Evolutionary conservation across 2,329 filamentous ascomycete species (phyloP).

Genomic region (Colletotrichum tofieldiae): DNA sequence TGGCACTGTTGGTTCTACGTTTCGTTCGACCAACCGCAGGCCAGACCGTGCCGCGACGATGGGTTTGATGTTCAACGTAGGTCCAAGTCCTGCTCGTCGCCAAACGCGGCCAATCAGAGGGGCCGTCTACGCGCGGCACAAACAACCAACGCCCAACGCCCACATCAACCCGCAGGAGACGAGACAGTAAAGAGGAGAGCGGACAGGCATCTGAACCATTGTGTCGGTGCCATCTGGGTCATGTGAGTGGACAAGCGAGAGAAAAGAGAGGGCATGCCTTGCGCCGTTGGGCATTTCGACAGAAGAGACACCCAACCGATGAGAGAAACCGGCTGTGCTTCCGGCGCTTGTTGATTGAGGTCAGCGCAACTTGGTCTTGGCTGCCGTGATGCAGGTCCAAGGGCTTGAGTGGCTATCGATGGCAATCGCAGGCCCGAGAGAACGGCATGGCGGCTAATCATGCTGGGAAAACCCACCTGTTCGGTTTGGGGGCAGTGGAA

Average conservation of each 20-base stretch:
- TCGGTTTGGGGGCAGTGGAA: neutral
- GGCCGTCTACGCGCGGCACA: conserved; percentile 34
- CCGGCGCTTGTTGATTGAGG: conserved; percentile 28
- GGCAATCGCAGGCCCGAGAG: conserved; percentile 6
- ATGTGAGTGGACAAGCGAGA: conserved; percentile 32
- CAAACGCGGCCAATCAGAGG: conserved; percentile 35
- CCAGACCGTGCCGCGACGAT: conserved; percentile 31
- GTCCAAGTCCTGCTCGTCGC: conserved; percentile 18
- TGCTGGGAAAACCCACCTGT: neutral
- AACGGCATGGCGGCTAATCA: conserved; percentile 33
- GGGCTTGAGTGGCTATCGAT: conserved; percentile 16
- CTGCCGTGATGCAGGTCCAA: conserved; percentile 7
- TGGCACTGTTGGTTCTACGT: conserved; percentile 15
- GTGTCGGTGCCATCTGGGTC: conserved; percentile 23
- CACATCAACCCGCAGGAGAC: conserved; percentile 28
- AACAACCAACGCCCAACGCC: conserved; percentile 16
- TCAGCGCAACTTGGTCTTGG: neutral
- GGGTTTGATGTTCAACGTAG: conserved; percentile 28
- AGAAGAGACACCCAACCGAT: neutral
- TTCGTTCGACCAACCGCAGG: conserved; percentile 27
- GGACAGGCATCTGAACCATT: conserved; percentile 24
- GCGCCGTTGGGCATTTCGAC: conserved; percentile 19
- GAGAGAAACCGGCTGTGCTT: neutral
- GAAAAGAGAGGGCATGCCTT: neutral
- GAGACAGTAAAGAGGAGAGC: conserved; percentile 1